Conservation (phyloP, 768 basidiomycete genomes). For the Rhodotorula diobovata region DNA sequence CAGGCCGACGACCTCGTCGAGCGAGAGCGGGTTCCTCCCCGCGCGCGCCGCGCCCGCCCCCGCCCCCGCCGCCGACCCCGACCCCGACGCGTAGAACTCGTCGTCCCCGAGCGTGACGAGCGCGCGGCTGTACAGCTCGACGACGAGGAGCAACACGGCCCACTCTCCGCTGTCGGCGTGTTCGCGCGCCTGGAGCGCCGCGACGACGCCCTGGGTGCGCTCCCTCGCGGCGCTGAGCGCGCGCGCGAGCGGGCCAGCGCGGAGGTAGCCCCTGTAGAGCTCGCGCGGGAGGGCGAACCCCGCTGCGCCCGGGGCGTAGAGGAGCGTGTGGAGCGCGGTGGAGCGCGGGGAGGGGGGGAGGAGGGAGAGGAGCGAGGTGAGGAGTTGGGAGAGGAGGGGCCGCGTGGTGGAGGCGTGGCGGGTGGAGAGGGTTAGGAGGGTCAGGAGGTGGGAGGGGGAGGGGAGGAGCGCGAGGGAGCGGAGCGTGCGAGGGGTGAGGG, state of each 20-base stretch:
- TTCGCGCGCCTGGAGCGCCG: slow-evolving; percentile 50
- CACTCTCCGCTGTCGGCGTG: slow-evolving; percentile 53
- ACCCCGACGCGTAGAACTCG: slow-evolving; percentile 66
- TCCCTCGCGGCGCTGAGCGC: slow-evolving; percentile 45
- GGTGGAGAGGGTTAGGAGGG: slow-evolving; percentile 49
- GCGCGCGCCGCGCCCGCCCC: slow-evolving; percentile 35
- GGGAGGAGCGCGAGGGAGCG: slow-evolving; percentile 2
- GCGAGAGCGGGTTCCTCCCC: slow-evolving; percentile 64
- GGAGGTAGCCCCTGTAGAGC: slow-evolving; percentile 64
- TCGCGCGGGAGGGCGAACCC: slow-evolving; percentile 61
- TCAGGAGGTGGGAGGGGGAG: slow-evolving; percentile 6
- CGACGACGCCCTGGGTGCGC: slow-evolving; percentile 12
- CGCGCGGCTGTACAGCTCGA: slow-evolving; percentile 74
- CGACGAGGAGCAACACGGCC: slow-evolving; percentile 69
- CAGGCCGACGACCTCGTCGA: slow-evolving; percentile 74
- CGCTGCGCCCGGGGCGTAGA: slow-evolving; percentile 48
- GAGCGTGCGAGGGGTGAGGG: slow-evolving; percentile 2
- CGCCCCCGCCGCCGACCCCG: slow-evolving; percentile 20
- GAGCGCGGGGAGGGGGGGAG: slow-evolving; percentile 58
- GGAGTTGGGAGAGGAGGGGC: slow-evolving; percentile 56
- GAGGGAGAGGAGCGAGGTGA: slow-evolving; percentile 58
- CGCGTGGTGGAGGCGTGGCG: slow-evolving; percentile 58
- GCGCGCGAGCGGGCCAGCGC: slow-evolving; percentile 60
- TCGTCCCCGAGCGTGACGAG: slow-evolving; percentile 92
- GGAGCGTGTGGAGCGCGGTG: slow-evolving; percentile 55